Evolutionary conservation across 768 basidiomycete species (phyloP).

Genomic region (Tricholoma bakamatsutake): DNA sequence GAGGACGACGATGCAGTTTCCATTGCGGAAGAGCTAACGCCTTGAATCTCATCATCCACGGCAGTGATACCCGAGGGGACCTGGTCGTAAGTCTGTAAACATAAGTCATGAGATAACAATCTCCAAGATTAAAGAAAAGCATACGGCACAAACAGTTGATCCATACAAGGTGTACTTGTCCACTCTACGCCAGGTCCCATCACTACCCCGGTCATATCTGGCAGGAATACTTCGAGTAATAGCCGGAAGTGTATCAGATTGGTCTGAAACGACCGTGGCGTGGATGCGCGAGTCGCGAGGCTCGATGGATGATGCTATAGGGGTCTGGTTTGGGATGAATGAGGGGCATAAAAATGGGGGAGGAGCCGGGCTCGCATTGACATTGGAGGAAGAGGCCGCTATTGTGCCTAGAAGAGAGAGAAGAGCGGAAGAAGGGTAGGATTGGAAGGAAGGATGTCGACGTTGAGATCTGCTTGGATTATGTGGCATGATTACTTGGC

Average conservation of each 20-base stretch:
- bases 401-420: slow-evolving; percentile 55
- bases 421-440: slow-evolving; percentile 43
- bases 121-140: slow-evolving; percentile 16
- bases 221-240: slow-evolving; percentile 38
- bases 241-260: slow-evolving; percentile 9
- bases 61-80: slow-evolving; percentile 18
- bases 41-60: slow-evolving; percentile 29
- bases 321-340: slow-evolving; percentile 20
- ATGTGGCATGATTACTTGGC: slow-evolving; percentile 42
- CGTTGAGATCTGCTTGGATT: not conserved
- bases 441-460: slow-evolving; percentile 15
- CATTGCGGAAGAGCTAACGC: slow-evolving; percentile 13
- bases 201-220: slow-evolving; percentile 44
- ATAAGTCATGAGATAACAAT: not conserved
- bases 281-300: slow-evolving; percentile 5
- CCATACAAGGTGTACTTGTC: slow-evolving; percentile 59
- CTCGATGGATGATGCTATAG: not conserved
- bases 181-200: slow-evolving; percentile 55
- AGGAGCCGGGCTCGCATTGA: slow-evolving; percentile 45
- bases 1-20: slow-evolving; percentile 13
- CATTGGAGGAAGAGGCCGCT: slow-evolving; percentile 40
- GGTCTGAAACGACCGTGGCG: slow-evolving; percentile 9
- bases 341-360: slow-evolving; percentile 61
- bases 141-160: slow-evolving; percentile 57
- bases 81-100: slow-evolving; percentile 18